Conservation (phyloP, 1,284 basidiomycete genomes). For the Ceratobasidium sp. region DNA sequence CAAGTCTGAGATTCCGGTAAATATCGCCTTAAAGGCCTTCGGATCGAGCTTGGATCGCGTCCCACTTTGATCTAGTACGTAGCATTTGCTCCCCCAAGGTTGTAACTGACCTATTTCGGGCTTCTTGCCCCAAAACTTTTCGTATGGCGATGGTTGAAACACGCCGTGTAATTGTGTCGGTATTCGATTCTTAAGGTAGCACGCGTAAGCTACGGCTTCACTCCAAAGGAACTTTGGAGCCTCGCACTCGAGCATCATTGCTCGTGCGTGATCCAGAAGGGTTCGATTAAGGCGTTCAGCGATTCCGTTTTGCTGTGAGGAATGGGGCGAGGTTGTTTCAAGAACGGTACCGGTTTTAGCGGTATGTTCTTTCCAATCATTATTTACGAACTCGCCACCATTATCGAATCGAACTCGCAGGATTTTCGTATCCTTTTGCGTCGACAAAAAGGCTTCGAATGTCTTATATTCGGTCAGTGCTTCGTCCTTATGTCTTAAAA, state of each 20-base stretch:
- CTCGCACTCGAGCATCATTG: constrained; percentile 52
- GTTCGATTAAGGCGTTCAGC: constrained; percentile 60
- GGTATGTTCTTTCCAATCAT: constrained; percentile 31
- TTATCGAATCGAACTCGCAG: too few species aligned
- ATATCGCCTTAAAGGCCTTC: not conserved
- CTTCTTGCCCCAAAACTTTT: constrained; percentile 53
- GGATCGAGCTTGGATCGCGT: constrained; percentile 12
- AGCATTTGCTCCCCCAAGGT: constrained; percentile 26
- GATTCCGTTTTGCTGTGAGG: too few species aligned
- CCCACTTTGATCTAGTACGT: constrained; percentile 25
- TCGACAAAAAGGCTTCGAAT: too few species aligned
- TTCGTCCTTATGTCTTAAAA: too few species aligned
- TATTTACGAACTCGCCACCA: too few species aligned
- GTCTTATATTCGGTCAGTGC: too few species aligned
- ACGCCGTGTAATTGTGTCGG: constrained; percentile 55
- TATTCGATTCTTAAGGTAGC: constrained; percentile 60
- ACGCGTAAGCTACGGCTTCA: too few species aligned
- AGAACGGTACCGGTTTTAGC: constrained; percentile 48
- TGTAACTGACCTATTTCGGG: constrained; percentile 55
- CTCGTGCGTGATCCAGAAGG: constrained; percentile 50
- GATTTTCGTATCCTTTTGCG: too few species aligned
- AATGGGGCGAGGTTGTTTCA: constrained; percentile 58
- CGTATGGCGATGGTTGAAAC: constrained; percentile 55
- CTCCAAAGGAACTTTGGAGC: constrained; percentile 58
- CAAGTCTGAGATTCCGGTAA: constrained; percentile 23